Evolutionary conservation across 768 basidiomycete genomes (phyloP).

Genomic region (Mycena chlorophos): DNA sequence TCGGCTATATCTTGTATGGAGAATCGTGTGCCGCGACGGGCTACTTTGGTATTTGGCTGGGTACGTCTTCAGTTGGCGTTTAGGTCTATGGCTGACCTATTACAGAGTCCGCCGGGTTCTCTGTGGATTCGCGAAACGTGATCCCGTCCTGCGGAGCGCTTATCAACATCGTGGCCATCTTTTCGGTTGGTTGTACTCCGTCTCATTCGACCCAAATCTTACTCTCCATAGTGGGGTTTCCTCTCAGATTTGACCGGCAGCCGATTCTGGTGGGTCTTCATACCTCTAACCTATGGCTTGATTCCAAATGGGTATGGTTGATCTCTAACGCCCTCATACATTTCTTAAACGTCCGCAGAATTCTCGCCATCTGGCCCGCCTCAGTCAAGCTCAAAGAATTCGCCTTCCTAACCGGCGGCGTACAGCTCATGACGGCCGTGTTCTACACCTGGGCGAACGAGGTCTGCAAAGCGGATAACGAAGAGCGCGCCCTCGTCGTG

Average conservation of each 20-base stretch:
- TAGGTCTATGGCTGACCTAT: background rate
- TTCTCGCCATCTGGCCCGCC: constrained; percentile 26
- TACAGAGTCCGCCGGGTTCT: constrained; percentile 25
- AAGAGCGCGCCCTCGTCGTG: constrained; percentile 28
- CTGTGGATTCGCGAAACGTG: constrained; percentile 25
- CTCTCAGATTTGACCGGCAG: constrained; percentile 27
- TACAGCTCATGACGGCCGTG: constrained; percentile 30
- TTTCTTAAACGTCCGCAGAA: constrained; percentile 16
- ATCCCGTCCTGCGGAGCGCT: constrained; percentile 27
- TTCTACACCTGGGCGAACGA: constrained; percentile 31
- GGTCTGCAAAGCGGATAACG: constrained; percentile 24
- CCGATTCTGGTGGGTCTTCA: constrained; percentile 27
- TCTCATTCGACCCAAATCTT: background rate
- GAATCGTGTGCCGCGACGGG: constrained; percentile 22
- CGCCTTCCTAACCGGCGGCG: constrained; percentile 27
- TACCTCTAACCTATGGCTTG: constrained; percentile 22
- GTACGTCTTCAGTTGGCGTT: constrained; percentile 7
- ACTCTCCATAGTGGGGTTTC: constrained; percentile 23
- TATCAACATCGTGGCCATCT: constrained; percentile 25
- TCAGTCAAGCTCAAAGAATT: constrained; percentile 26
- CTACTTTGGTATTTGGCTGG: constrained; percentile 29
- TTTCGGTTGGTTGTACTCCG: constrained; percentile 9
- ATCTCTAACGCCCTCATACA: background rate
- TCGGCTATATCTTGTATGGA: constrained; percentile 29
- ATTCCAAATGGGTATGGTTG: constrained; percentile 15